These are phyloP conservation scores for Naumovozyma castellii DNA, from an alignment of 805 yeast species.

Conservation along the genomic window DNA sequence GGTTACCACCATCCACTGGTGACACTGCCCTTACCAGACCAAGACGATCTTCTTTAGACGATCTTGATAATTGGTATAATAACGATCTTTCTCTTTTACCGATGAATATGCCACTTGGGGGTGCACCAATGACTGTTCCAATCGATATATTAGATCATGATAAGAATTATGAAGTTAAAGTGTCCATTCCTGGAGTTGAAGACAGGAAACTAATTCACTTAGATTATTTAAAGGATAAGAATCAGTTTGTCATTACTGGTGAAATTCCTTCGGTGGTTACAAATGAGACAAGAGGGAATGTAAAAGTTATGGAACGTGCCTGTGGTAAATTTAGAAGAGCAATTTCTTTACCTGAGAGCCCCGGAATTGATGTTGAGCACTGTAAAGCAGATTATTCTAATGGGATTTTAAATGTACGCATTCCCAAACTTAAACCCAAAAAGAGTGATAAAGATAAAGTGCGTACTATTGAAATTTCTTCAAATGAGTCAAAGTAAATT, in stretches of 20 bases:
- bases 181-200: constrained; percentile 36
- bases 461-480: background rate
- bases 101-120: background rate
- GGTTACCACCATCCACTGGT: background rate
- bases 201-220: constrained; percentile 30
- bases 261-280: constrained; percentile 22
- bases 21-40: background rate
- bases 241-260: constrained; percentile 33
- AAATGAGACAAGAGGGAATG: constrained; percentile 5
- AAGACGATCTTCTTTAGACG: background rate
- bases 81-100: background rate
- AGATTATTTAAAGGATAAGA: constrained; percentile 34
- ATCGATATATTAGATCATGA: constrained; percentile 34
- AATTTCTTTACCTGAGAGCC: constrained; percentile 26
- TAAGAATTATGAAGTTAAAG: constrained; percentile 28
- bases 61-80: background rate
- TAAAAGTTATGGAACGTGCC: constrained; percentile 21
- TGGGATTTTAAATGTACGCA: constrained; percentile 32
- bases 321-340: constrained; percentile 31
- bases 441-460: constrained; percentile 1
- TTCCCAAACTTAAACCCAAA: constrained; percentile 27
- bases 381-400: constrained; percentile 34
- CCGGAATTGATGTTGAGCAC: constrained; percentile 30
- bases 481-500: background rate
- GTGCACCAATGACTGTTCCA: constrained; percentile 11